phyloP scores from a whole-genome alignment of 192 early-diverging fungal genomes.

The Linnemannia exigua region DNA sequence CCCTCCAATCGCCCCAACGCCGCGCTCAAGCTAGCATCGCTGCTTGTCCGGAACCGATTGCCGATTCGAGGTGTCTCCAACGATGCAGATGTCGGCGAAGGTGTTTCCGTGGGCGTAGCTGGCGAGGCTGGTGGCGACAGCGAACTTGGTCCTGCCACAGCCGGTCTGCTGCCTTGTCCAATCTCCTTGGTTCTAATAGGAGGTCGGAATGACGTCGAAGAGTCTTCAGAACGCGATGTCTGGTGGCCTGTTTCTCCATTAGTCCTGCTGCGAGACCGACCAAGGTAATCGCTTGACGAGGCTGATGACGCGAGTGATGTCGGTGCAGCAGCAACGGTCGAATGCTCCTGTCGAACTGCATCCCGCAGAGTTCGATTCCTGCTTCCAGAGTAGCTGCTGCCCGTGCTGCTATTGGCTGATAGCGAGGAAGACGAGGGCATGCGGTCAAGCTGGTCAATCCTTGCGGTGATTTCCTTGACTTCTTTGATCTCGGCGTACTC shows the following conservation, averaged over 20 bases:
- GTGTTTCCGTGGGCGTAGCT: not conserved
- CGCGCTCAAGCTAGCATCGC: slow-evolving; percentile 47
- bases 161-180: not conserved
- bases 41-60: slow-evolving; percentile 40
- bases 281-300: slow-evolving; percentile 20
- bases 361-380: slow-evolving; percentile 6
- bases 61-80: slow-evolving; percentile 12
- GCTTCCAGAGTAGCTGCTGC: not conserved
- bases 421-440: not conserved
- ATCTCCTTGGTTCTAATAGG: slow-evolving; percentile 2
- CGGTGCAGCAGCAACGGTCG: not conserved
- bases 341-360: slow-evolving; percentile 5
- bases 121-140: not conserved
- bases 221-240: slow-evolving; percentile 19
- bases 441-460: slow-evolving; percentile 39
- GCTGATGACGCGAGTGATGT: slow-evolving; percentile 8
- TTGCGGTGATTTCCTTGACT: slow-evolving; percentile 6
- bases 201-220: not conserved
- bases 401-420: not conserved
- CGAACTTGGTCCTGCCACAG: not conserved
- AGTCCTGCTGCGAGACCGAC: slow-evolving; percentile 2
- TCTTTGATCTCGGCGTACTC: slow-evolving; percentile 36
- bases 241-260: slow-evolving; percentile 14
- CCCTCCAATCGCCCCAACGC: slow-evolving; percentile 52
- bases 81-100: not conserved